phyloP scores from a whole-genome alignment of 352 stramenopile genomes.

The Hyphochytrium catenoides region DNA sequence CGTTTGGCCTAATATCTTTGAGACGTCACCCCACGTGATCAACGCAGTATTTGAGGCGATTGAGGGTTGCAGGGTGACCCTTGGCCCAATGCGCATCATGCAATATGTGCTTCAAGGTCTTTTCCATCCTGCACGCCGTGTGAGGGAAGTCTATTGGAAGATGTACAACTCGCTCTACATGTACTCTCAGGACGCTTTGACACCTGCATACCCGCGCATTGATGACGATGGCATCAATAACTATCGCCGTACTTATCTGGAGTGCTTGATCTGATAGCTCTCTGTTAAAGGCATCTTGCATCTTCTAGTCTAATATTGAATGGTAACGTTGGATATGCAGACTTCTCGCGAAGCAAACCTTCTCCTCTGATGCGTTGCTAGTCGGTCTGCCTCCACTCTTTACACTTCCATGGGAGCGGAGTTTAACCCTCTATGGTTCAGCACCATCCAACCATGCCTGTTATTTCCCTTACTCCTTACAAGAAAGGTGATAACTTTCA shows the following conservation, averaged over 20 bases:
- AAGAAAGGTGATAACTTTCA: too few species aligned
- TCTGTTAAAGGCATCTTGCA: too few species aligned
- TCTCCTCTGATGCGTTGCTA: too few species aligned
- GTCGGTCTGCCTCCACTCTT: too few species aligned
- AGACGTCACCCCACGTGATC: slow-evolving; percentile 95
- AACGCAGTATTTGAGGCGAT: slow-evolving; percentile 96
- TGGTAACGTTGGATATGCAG: too few species aligned
- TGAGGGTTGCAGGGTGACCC: slow-evolving; percentile 82
- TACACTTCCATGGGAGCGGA: too few species aligned
- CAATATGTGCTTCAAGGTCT: slow-evolving; percentile 93
- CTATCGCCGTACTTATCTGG: slow-evolving; percentile 83
- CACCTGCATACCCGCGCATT: slow-evolving; percentile 85
- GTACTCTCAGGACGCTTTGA: slow-evolving; percentile 87
- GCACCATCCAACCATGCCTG: too few species aligned
- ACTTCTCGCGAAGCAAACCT: too few species aligned
- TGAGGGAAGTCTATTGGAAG: slow-evolving; percentile 99
- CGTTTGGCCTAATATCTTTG: slow-evolving; percentile 99
- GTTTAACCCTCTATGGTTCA: too few species aligned
- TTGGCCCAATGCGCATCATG: slow-evolving; percentile 87
- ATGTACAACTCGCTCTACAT: slow-evolving; percentile 99
- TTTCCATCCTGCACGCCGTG: slow-evolving; percentile 90
- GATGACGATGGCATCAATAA: slow-evolving; percentile 83
- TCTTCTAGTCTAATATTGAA: too few species aligned
- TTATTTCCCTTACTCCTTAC: too few species aligned
- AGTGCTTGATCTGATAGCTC: slow-evolving; percentile 53